phyloP scores from a whole-genome alignment of 2,329 filamentous ascomycete genomes.

The Ceratocystis cacaofunesta region DNA sequence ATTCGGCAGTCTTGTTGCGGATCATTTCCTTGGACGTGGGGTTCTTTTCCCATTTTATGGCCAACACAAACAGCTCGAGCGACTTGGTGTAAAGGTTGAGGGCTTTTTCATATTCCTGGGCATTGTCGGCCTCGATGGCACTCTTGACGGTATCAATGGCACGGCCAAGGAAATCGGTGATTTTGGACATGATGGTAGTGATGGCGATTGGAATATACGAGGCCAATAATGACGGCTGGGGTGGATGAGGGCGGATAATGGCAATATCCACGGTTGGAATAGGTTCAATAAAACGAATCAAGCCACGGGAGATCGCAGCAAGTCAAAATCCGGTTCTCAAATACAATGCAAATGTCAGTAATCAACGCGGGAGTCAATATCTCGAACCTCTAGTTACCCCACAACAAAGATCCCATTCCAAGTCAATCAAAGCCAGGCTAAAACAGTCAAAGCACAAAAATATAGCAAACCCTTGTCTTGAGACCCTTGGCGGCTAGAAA shows the following conservation, averaged over 20 bases:
- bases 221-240: too few relatives aligned
- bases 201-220: too few relatives aligned
- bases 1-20: slow-evolving; percentile 82
- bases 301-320: background rate
- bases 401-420: background rate
- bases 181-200: slow-evolving; percentile 17
- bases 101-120: slow-evolving; percentile 90
- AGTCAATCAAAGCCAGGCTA: background rate
- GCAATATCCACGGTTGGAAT: background rate
- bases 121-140: slow-evolving; percentile 90
- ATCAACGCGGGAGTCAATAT: background rate
- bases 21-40: slow-evolving; percentile 95
- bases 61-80: slow-evolving; percentile 96
- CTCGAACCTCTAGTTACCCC: background rate
- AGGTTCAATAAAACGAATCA: background rate
- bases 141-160: slow-evolving; percentile 96
- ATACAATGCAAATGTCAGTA: background rate
- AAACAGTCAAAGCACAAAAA: background rate
- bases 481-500: background rate
- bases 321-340: background rate
- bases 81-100: slow-evolving; percentile 93
- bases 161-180: slow-evolving; percentile 84
- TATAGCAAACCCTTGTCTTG: background rate
- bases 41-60: slow-evolving; percentile 99
- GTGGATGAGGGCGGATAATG: background rate